phyloP scores from a whole-genome alignment of 345 rosid species.

The Sisymbrium altissimum region DNA sequence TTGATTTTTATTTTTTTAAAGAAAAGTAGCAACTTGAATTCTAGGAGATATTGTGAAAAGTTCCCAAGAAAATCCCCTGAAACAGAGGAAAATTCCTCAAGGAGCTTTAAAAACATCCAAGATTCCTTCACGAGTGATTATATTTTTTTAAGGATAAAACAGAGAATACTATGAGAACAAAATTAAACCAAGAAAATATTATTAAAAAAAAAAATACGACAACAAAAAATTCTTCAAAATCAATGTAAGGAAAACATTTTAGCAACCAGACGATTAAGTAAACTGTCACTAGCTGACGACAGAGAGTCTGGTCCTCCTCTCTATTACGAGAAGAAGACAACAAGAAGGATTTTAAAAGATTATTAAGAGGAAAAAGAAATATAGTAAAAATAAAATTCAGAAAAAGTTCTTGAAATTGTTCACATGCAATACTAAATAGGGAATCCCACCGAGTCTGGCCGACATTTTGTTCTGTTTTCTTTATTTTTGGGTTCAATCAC shows the following conservation, averaged over 20 bases:
- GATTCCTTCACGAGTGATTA: constrained; percentile 19
- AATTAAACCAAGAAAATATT: not conserved
- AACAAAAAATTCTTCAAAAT: not conserved
- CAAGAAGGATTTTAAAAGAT: not conserved
- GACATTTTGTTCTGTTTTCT: constrained; percentile 7
- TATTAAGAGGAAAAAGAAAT: not conserved
- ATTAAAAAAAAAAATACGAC: not conserved
- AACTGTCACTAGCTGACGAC: constrained; percentile 26
- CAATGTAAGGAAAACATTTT: constrained; percentile 2
- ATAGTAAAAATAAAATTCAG: not conserved
- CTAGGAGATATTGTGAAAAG: constrained; percentile 8
- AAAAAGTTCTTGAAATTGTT: constrained; percentile 2
- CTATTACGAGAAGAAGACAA: constrained; percentile 25
- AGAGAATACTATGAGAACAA: constrained; percentile 14
- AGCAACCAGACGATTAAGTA: constrained; percentile 32
- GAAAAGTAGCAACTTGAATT: constrained; percentile 17
- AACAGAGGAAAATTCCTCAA: constrained; percentile 1
- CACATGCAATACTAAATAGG: constrained; percentile 27
- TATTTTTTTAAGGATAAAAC: constrained; percentile 10
- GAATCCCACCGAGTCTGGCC: constrained; percentile 25
- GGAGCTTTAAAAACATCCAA: constrained; percentile 25
- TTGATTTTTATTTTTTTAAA: not conserved
- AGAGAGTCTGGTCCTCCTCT: constrained; percentile 31
- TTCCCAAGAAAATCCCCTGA: constrained; percentile 17
- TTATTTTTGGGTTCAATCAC: not conserved